Evolutionary conservation across 2,329 filamentous ascomycete genomes (phyloP).

Genomic region (Arachnopeziza araneosa): DNA sequence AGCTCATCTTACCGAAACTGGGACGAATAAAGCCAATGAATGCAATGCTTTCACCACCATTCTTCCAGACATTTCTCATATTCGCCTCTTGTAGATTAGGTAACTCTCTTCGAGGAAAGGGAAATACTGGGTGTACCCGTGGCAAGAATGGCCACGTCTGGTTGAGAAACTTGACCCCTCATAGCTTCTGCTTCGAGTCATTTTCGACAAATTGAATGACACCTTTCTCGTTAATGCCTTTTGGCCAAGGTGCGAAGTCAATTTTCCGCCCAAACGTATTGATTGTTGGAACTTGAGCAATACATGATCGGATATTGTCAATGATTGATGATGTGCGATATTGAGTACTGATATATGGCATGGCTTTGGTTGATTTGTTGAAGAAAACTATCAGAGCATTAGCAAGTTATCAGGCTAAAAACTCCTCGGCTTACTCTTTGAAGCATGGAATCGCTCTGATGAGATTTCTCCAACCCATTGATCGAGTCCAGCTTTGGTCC

Average conservation of each 20-base stretch:
- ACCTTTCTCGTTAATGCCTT: conserved; percentile 33
- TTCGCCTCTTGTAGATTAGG: conserved; percentile 42
- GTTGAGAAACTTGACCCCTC: conserved; percentile 28
- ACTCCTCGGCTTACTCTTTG: background rate
- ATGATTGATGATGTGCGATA: conserved; percentile 31
- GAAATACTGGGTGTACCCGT: conserved; percentile 42
- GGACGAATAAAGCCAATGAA: conserved; percentile 46
- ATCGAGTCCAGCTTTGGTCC: conserved; percentile 10
- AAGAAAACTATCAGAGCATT: conserved; percentile 9
- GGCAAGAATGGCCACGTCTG: conserved; percentile 42
- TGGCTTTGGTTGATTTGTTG: conserved; percentile 38
- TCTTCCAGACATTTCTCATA: conserved; percentile 48
- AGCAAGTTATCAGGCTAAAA: background rate
- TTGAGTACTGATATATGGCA: conserved; percentile 38
- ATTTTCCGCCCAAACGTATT: conserved; percentile 37
- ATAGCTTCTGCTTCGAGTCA: conserved; percentile 27
- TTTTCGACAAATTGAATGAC: conserved; percentile 33
- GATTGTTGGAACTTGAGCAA: conserved; percentile 37
- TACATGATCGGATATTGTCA: conserved; percentile 32
- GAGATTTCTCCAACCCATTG: conserved; percentile 17
- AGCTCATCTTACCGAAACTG: conserved; percentile 31
- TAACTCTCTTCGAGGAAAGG: conserved; percentile 36
- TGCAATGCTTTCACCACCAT: conserved; percentile 34
- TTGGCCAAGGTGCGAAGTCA: conserved; percentile 41
- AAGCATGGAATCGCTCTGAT: conserved; percentile 9